Base-by-base conservation (phyloP, 2,329 filamentous ascomycete genomes). In the Oidium heveae region DNA sequence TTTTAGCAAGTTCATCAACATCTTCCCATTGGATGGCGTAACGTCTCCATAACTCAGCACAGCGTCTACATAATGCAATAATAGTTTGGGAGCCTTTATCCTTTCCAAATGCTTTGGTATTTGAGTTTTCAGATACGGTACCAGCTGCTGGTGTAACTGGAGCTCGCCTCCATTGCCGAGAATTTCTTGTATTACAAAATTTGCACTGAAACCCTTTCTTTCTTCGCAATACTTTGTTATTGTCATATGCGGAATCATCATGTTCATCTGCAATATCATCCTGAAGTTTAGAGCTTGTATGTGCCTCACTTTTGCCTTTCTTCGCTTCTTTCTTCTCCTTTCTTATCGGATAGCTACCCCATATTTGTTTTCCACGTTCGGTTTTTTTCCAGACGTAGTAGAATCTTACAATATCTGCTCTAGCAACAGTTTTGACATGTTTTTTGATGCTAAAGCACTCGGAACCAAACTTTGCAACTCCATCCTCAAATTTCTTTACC, bases 351-450 rank as follows among this genome's bases (percentile, higher is more conserved):
- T 84, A 94, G 59, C 80, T 85, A 57, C 86, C 86, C 88, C 91
- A 95, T 22, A 98, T 80, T 61, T 91, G 80, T 64, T 77, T 81
- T 43, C 91, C 91, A 56, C 82, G 80, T 1, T 82, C 75, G 0
- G 86, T 86, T 68, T 96, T 96, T 70, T 98, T 98, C 91, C 91
- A 98, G 59, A 85, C 85, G 66, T 98, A 98, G 68, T 96, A 98
- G 65, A 84, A 93, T 3, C 91, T 84, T 28, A 94, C 86, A 58
- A 95, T 82, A 56, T 86, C 78, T 53, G 82, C 80, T 58, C 87
- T 80, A 43, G 77, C 79, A 60, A 91, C 78, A 0, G 82, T 85
- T 67, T 86, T 88, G 62, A 95, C 85, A 66, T 94, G 84, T 60
- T 84, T 80, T 59, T 81, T 86, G 57, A 96, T 82, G 50, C 76